Evolutionary conservation across 345 rosid species (phyloP).

Genomic region (Brassica carinata): DNA sequence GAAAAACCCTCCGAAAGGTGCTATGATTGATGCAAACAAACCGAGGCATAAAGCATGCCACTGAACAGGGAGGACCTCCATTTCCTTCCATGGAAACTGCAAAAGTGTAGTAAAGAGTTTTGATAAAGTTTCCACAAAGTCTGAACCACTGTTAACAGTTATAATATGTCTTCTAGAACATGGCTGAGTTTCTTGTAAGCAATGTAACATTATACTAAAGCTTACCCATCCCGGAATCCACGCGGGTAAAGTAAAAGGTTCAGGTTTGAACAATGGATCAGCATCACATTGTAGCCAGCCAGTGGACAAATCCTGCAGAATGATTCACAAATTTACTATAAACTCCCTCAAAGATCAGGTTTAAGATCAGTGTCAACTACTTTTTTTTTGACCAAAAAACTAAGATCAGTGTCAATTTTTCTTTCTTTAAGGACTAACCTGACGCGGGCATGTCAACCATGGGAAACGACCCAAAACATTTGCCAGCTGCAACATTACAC

Average conservation of each 20-base stretch:
- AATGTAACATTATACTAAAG: conserved; percentile 7
- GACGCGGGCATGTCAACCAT: conserved; percentile 96
- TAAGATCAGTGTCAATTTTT: neutral
- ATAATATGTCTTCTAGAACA: neutral
- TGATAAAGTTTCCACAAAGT: conserved; percentile 18
- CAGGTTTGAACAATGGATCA: conserved; percentile 87
- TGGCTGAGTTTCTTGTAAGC: neutral
- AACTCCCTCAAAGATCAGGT: conserved; percentile 4
- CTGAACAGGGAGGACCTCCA: conserved; percentile 80
- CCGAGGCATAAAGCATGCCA: conserved; percentile 96
- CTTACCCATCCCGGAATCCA: conserved; percentile 79
- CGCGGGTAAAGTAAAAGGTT: conserved; percentile 55
- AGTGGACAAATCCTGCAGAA: conserved; percentile 78
- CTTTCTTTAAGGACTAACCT: conserved; percentile 52
- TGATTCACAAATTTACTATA: conserved; percentile 16
- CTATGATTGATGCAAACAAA: conserved; percentile 95
- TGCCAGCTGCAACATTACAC: conserved; percentile 71
- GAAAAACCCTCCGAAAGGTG: conserved; percentile 98
- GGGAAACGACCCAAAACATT: conserved; percentile 83
- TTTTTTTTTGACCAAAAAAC: too few relatives aligned
- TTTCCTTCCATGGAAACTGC: conserved; percentile 94
- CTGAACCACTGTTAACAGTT: neutral
- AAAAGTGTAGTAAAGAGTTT: conserved; percentile 7
- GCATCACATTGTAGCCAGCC: conserved; percentile 98
- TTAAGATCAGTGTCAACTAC: neutral